These are phyloP conservation scores for Claviceps cyperi DNA, from an alignment of 2,329 filamentous ascomycete genomes.

Conservation along the genomic window DNA sequence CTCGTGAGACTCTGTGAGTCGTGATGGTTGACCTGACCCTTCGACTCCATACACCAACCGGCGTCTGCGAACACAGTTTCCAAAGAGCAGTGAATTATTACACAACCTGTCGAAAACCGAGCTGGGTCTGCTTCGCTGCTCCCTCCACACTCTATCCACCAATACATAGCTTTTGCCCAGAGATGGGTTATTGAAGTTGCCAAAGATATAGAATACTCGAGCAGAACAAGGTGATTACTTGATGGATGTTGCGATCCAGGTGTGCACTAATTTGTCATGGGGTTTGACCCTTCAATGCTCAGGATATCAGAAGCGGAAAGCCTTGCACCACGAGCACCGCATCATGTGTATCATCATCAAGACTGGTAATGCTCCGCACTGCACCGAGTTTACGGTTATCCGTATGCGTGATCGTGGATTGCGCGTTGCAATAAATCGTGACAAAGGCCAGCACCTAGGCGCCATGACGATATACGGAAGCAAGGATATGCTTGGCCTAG, in stretches of 20 bases:
- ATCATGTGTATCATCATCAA: too few relatives aligned
- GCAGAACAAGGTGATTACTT: not conserved
- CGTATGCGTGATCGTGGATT: too few relatives aligned
- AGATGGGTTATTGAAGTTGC: not conserved
- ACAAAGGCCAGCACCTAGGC: too few relatives aligned
- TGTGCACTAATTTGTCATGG: not conserved
- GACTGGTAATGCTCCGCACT: too few relatives aligned
- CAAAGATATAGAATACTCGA: not conserved
- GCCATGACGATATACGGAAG: too few relatives aligned
- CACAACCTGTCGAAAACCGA: not conserved
- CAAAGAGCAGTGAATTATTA: not conserved
- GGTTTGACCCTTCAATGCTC: not conserved
- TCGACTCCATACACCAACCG: not conserved
- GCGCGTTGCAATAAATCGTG: too few relatives aligned
- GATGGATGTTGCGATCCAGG: not conserved
- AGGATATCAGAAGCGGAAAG: not conserved
- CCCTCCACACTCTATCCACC: not conserved
- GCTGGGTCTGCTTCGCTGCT: not conserved
- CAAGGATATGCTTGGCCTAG: too few relatives aligned
- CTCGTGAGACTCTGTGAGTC: not conserved
- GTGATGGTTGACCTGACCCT: not conserved
- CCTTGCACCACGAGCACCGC: not conserved
- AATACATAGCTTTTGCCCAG: not conserved
- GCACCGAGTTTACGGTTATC: too few relatives aligned
- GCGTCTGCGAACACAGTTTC: not conserved